Evolutionary conservation across 1,284 basidiomycete species (phyloP).

Genomic region (Tilletiopsis washingtonensis): DNA sequence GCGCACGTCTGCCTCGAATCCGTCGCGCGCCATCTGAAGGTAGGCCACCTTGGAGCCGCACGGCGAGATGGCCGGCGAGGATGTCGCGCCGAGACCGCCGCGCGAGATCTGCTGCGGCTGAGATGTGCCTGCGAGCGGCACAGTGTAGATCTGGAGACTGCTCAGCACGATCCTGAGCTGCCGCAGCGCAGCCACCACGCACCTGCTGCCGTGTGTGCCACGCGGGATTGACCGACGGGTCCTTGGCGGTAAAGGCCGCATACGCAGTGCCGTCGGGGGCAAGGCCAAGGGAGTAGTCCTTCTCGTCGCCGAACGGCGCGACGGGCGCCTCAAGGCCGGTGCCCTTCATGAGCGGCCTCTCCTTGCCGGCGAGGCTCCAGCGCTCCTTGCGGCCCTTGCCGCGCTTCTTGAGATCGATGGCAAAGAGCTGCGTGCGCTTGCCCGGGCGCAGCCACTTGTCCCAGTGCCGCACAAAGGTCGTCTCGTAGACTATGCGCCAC

Average conservation of each 20-base stretch:
- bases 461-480: conserved; percentile 24
- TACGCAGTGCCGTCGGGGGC: conserved; percentile 8
- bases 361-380: conserved; percentile 6
- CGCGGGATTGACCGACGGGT: conserved; percentile 15
- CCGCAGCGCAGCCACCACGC: background rate
- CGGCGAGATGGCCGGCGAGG: conserved; percentile 17
- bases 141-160: conserved; percentile 12
- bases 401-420: conserved; percentile 10
- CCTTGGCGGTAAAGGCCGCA: conserved; percentile 26
- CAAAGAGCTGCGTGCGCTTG: conserved; percentile 23
- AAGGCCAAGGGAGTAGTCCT: conserved; percentile 12
- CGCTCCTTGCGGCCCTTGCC: background rate
- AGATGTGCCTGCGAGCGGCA: conserved; percentile 10
- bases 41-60: conserved; percentile 22
- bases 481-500: conserved; percentile 11
- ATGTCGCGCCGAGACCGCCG: conserved; percentile 16
- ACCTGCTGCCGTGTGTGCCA: conserved; percentile 30
- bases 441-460: conserved; percentile 20
- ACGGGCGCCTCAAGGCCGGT: conserved; percentile 24
- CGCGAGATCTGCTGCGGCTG: conserved; percentile 6
- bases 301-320: conserved; percentile 20
- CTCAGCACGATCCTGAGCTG: background rate
- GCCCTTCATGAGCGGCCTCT: conserved; percentile 15
- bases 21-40: conserved; percentile 33
- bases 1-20: conserved; percentile 31